Base-by-base conservation (phyloP, 2,329 filamentous ascomycete species). In the Seiridium unicorne region DNA sequence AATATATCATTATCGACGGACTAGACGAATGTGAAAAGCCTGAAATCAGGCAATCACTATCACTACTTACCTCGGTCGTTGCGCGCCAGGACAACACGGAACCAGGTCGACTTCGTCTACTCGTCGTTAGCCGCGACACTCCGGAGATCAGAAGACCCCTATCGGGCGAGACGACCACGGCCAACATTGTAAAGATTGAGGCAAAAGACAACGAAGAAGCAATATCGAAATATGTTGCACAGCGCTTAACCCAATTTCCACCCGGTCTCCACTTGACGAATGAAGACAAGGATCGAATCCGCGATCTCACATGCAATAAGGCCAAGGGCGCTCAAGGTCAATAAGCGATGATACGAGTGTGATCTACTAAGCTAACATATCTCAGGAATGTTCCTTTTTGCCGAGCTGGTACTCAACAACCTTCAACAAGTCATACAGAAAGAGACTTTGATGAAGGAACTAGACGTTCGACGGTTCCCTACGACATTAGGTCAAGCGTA, bases 1-100 rank as follows among this genome's bases (percentile, higher is more conserved):
- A 73, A 8, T 78, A 74, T 62, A 69, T 80, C 40, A 62, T 81
- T 5, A 66, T 81, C n/a, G 79, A 81, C 61, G 78, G 79, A 0
- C 61, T 81, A 11, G 78, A 81, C 54, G 77, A 80, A 60, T 77
- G 75, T 55, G 60, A 70, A 1, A n/a, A 54, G 3, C 35, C 55
- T 0, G 71, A 78, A 11, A 61, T 69, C 8, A 67, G 64, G 32
- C 35, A 59, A 35, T 53, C 46, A 8, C 32, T 59, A 18, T n/a
- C 34, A 10, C 6, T 46, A 3, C 67, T 74, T 42, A 61, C 38
- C 6, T 13, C 49, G 1, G n/a, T 71, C 1, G 65, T 73, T 5
- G 53, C 62, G 5, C 60, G 49, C 26, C 63, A 64, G 44, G 70
- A 73, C 8, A 62, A 60, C 0, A 46, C 60, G 34, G 61, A 62